Evolutionary conservation across 352 stramenopile species (phyloP).

Genomic region (Pythium vanterpoolii): DNA sequence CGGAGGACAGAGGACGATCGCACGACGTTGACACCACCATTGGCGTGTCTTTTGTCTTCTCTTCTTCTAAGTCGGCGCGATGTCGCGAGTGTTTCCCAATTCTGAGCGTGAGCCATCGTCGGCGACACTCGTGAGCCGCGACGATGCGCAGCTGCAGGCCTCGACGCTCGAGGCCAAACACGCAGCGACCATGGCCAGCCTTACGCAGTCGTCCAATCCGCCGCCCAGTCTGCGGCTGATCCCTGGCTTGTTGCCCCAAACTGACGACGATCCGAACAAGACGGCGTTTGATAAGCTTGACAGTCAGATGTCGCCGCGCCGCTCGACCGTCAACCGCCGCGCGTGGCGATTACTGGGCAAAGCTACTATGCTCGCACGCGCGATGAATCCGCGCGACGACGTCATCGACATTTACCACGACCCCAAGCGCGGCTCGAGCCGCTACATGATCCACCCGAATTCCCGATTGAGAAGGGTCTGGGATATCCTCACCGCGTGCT

Average conservation of each 20-base stretch:
- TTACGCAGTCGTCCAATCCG: background rate
- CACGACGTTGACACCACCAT: too few relatives aligned
- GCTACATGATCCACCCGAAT: slow-evolving; percentile 81
- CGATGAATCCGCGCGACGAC: slow-evolving; percentile 33
- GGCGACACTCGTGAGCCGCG: background rate
- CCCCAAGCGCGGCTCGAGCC: slow-evolving; percentile 40
- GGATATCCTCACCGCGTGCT: slow-evolving; percentile 64
- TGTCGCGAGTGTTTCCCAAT: slow-evolving; percentile 17
- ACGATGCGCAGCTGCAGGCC: slow-evolving; percentile 9
- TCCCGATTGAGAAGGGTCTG: slow-evolving; percentile 67
- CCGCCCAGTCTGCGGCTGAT: slow-evolving; percentile 9
- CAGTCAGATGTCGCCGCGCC: slow-evolving; percentile 4
- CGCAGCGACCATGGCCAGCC: slow-evolving; percentile 14
- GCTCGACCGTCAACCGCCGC: background rate
- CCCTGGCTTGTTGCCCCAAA: slow-evolving; percentile 3
- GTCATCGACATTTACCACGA: slow-evolving; percentile 84
- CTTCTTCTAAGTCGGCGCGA: too few relatives aligned
- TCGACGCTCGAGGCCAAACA: slow-evolving; percentile 17
- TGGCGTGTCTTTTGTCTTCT: too few relatives aligned
- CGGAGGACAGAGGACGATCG: too few relatives aligned
- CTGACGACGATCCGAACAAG: slow-evolving; percentile 5
- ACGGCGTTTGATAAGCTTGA: slow-evolving; percentile 15
- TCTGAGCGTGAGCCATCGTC: background rate
- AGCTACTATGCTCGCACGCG: slow-evolving; percentile 24
- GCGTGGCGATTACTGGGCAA: slow-evolving; percentile 29